Base-by-base conservation (phyloP, 2,329 filamentous ascomycete species). In the Pseudocercospora cruenta region DNA sequence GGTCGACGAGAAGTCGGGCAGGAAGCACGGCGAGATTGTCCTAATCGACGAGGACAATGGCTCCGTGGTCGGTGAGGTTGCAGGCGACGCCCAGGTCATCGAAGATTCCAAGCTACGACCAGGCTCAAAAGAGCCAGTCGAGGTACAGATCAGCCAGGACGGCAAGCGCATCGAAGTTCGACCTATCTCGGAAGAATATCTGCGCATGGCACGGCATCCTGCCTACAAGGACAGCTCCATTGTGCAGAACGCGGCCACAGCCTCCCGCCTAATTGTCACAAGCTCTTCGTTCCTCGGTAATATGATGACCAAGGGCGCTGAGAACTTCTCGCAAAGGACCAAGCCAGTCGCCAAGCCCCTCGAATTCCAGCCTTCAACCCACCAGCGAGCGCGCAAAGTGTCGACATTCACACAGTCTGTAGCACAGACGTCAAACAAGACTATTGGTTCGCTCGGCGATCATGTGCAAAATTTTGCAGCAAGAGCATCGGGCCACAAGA, bases 1-100 rank as follows among this genome's bases (percentile, higher is more conserved):
- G 16, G 88, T 86, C 72, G 83, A 86, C 60, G 66, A 72, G 36
- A 74, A 76, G 26, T 69, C 68, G 4, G 76, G 77, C 57, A 78
- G 77, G 60, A 75, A 77, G 57, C 74, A 76, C 58, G 92, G 94
- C 16, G 89, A 95, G 78, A 94, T 97, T 72, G 94, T 99, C 4
- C 85, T 99, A 9, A 84, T 99, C 16, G 93, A 99, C 75, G 95
- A 99, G 79, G 94, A 98, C 77, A 91, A 99, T 80, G 95, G 95
- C 60, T 96, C 92, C 73, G 91, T 99, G 8, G 91, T 99, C 28
- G 95, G 95, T 54, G 94, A 99, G 81, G 82, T 99, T 68, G 88
- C 91, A 65, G 91, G 94, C 65, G 91, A 90, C 19, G 94, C 92
- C 74, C 84, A 93, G 70, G 86, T 97, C 19, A 84, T 94, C 16